These are phyloP conservation scores for Daldinia decipiens DNA, from an alignment of 495 filamentous ascomycete genomes.

Conservation along the genomic window DNA sequence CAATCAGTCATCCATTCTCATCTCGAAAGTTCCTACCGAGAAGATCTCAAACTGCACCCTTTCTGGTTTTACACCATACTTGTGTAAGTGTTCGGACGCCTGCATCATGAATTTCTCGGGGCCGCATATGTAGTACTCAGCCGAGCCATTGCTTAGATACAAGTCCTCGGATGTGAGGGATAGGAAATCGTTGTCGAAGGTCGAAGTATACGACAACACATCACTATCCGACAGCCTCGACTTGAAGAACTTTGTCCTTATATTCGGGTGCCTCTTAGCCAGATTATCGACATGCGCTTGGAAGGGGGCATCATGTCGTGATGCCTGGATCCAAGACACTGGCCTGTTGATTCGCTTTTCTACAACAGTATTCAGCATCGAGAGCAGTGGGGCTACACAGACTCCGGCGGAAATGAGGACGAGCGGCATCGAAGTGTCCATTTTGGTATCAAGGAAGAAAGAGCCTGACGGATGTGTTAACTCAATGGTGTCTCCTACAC, in stretches of 20 bases:
- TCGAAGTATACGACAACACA: slow-evolving; percentile 52
- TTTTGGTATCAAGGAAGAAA: slow-evolving; percentile 64
- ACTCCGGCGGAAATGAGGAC: slow-evolving; percentile 77
- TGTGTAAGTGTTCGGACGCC: slow-evolving; percentile 55
- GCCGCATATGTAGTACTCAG: slow-evolving; percentile 75
- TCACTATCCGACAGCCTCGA: slow-evolving; percentile 57
- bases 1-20: slow-evolving; percentile 30
- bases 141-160: slow-evolving; percentile 58
- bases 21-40: slow-evolving; percentile 61
- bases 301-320: slow-evolving; percentile 64
- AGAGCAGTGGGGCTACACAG: slow-evolving; percentile 71
- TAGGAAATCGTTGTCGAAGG: slow-evolving; percentile 65
- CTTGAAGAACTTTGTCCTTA: slow-evolving; percentile 56
- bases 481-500: slow-evolving; percentile 69
- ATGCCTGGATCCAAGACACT: slow-evolving; percentile 74
- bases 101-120: slow-evolving; percentile 68
- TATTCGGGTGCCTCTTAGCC: slow-evolving; percentile 52
- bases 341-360: slow-evolving; percentile 54
- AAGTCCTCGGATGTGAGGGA: slow-evolving; percentile 61
- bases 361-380: slow-evolving; percentile 70
- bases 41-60: slow-evolving; percentile 69
- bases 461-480: slow-evolving; percentile 76
- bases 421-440: slow-evolving; percentile 59
- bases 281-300: slow-evolving; percentile 62
- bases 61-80: slow-evolving; percentile 57